These are phyloP conservation scores for Colletotrichum liaoningense DNA, from an alignment of 2,329 filamentous ascomycete species.

Conservation along the genomic window DNA sequence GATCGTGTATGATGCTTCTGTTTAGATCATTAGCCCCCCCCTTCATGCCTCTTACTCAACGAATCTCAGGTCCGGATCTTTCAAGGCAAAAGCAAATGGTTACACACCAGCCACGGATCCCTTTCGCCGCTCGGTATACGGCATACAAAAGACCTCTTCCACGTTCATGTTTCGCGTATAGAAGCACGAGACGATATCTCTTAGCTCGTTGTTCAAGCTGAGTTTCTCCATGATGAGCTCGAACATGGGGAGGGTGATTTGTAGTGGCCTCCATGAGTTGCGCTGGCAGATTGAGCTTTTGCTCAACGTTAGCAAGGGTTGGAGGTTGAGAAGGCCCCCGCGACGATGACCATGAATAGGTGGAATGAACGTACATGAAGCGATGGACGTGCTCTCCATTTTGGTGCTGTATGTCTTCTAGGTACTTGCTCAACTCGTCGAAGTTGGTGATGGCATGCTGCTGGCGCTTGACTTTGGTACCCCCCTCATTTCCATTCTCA, in stretches of 20 bases:
- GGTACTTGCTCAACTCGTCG: neutral
- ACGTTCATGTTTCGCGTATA: neutral
- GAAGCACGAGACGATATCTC: slow-evolving; percentile 1
- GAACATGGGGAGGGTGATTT: neutral
- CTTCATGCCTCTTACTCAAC: too few species aligned
- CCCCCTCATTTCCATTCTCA: too few species aligned
- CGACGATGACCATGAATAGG: neutral
- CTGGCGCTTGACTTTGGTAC: neutral
- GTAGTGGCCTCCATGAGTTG: slow-evolving; percentile 14
- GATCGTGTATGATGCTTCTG: neutral
- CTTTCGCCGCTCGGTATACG: neutral
- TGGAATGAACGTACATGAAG: neutral
- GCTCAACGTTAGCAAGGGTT: neutral
- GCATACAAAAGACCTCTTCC: neutral
- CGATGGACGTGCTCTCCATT: neutral
- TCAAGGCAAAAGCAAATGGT: too few species aligned
- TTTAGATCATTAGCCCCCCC: too few species aligned
- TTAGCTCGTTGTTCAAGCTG: neutral
- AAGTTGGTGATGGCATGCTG: neutral
- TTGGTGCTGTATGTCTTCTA: neutral
- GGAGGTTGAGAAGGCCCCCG: neutral
- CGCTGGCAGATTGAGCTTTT: slow-evolving; percentile 7
- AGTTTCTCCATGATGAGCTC: neutral
- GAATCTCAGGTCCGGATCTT: too few species aligned
- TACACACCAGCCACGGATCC: neutral